Base-by-base conservation (phyloP, 176 grass and related monocot genomes). In the Zizania latifolia region DNA sequence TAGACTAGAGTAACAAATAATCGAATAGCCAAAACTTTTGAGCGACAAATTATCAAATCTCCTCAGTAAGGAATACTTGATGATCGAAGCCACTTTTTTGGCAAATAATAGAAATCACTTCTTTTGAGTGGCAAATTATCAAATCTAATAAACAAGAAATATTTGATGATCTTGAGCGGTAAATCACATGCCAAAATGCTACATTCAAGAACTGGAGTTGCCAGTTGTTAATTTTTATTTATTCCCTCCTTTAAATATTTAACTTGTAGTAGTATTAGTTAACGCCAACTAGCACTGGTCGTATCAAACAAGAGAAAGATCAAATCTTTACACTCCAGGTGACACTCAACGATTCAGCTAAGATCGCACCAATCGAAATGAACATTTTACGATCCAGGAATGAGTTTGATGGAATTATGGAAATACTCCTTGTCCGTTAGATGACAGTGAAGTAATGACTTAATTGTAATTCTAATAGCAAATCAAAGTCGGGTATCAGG, bases 161-260 rank as follows among this genome's bases (percentile, higher is more conserved):
- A n/a, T n/a, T n/a, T n/a, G n/a, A n/a, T n/a, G n/a, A n/a, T n/a
- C n/a, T n/a, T n/a, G n/a, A n/a, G n/a, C n/a, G n/a, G n/a, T n/a
- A n/a, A n/a, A n/a, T n/a, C 34, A 64, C 56, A 78, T 54, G 44
- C 28, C 16, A 5, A 0, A 36, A 37, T 48, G 53, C n/a, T n/a
- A n/a, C n/a, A n/a, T n/a, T 53, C 54, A 77, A 83, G 39, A 83
- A 58, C 50, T 75, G 61, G 48, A 36, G 46, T 75, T 27, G 36
- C n/a, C 37, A 67, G 19, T 36, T 23, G 23, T 5, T 81, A 36
- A 0, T 82, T 58, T 67, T 75, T 34, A 55, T 44, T 15, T 45
- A 5, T 3, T 13, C 12, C 26, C 19, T 8, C 38, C 29, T 65
- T 75, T 48, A 58, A 34, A 35, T 16, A 76, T 83, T 68, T 76